These are phyloP conservation scores for Castanea sativa DNA, from an alignment of 306 rosid species.

Conservation along the genomic window DNA sequence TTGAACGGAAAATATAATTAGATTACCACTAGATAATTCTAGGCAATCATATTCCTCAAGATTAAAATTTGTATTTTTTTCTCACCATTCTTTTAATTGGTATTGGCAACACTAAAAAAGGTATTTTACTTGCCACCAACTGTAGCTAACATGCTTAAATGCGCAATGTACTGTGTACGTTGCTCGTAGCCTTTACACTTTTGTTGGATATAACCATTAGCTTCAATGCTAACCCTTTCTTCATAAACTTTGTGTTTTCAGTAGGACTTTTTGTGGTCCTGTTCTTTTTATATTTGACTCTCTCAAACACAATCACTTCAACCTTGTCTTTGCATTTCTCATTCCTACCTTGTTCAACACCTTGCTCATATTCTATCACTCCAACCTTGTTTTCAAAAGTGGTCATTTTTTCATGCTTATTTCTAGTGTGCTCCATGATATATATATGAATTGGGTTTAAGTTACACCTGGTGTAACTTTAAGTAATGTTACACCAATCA, in stretches of 20 bases:
- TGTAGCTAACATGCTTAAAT: neutral
- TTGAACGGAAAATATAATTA: too few species aligned
- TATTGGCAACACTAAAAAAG: neutral
- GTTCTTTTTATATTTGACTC: conserved; percentile 12
- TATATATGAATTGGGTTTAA: too few species aligned
- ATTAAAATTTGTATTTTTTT: too few species aligned
- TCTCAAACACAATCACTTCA: conserved; percentile 23
- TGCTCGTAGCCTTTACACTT: neutral
- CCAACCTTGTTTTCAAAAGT: conserved; percentile 26
- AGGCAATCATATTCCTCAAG: too few species aligned
- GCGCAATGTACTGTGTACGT: neutral
- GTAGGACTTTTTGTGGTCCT: too few species aligned
- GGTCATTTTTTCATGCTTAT: conserved; percentile 12
- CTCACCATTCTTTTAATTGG: too few species aligned
- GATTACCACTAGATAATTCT: too few species aligned
- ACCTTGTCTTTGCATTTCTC: conserved; percentile 21
- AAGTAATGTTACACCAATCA: too few species aligned
- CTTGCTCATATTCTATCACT: conserved; percentile 32
- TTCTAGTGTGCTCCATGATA: neutral
- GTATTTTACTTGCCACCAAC: conserved; percentile 4
- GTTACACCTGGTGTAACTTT: too few species aligned
- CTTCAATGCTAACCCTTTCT: too few species aligned
- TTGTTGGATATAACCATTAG: neutral
- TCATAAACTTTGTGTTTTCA: too few species aligned
- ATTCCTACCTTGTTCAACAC: neutral